Evolutionary conservation across 805 yeast genomes (phyloP).

Genomic region (Suhomyces tanzawaensis): DNA sequence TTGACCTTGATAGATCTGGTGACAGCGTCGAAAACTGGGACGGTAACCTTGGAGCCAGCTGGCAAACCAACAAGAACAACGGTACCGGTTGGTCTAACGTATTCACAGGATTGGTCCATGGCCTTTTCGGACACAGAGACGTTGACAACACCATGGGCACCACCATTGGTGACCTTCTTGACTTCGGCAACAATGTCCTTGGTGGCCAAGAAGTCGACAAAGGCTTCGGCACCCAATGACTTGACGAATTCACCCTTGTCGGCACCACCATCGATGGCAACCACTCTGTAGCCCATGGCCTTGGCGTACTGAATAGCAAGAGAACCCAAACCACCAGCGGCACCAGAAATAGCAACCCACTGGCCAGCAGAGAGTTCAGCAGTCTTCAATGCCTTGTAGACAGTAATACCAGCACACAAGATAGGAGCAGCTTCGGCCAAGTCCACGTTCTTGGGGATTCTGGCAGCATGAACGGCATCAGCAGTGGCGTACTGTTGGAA

Average conservation of each 20-base stretch:
- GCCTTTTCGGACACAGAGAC: slow-evolving; percentile 55
- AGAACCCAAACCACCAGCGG: slow-evolving; percentile 79
- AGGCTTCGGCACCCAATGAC: slow-evolving; percentile 64
- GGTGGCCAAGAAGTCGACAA: slow-evolving; percentile 51
- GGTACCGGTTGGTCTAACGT: slow-evolving; percentile 35
- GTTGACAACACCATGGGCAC: slow-evolving; percentile 52
- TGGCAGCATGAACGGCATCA: slow-evolving; percentile 83
- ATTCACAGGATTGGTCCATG: slow-evolving; percentile 47
- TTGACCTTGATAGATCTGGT: slow-evolving; percentile 67
- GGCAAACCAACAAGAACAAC: slow-evolving; percentile 65
- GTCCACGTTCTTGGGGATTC: slow-evolving; percentile 70
- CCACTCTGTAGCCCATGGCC: slow-evolving; percentile 73
- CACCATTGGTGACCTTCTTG: slow-evolving; percentile 50
- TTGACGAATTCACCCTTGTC: slow-evolving; percentile 55
- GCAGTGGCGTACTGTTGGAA: slow-evolving; percentile 91
- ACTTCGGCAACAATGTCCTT: slow-evolving; percentile 50
- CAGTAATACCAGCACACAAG: slow-evolving; percentile 89
- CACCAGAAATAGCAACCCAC: slow-evolving; percentile 77
- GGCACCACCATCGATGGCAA: slow-evolving; percentile 71
- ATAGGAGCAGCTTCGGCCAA: slow-evolving; percentile 77
- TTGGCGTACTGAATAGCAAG: slow-evolving; percentile 71
- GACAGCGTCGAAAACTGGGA: slow-evolving; percentile 71
- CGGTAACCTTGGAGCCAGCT: slow-evolving; percentile 68
- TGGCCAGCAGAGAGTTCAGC: slow-evolving; percentile 68
- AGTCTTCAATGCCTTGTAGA: slow-evolving; percentile 84